These are phyloP conservation scores for Ogataea allantospora DNA, from an alignment of 805 yeast genomes.

Conservation along the genomic window DNA sequence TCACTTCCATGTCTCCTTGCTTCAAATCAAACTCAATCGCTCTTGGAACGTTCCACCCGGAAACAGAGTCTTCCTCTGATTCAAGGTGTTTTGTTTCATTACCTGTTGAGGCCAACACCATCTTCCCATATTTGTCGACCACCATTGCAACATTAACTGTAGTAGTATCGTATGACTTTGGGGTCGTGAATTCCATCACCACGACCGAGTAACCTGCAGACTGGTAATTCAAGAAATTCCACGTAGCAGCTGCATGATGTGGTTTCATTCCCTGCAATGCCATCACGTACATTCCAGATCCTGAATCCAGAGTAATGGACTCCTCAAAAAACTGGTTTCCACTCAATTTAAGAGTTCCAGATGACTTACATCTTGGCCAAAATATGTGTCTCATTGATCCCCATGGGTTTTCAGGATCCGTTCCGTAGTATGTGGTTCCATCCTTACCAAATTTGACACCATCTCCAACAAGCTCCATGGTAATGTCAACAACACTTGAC, in stretches of 20 bases:
- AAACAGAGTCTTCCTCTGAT: constrained; percentile 63
- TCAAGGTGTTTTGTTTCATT: constrained; percentile 62
- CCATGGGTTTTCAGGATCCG: constrained; percentile 84
- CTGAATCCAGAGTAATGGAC: constrained; percentile 27
- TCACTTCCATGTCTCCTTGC: constrained; percentile 45
- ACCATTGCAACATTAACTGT: constrained; percentile 79
- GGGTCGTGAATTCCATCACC: constrained; percentile 95
- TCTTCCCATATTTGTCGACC: constrained; percentile 59
- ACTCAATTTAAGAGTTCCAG: constrained; percentile 59
- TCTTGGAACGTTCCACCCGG: constrained; percentile 90
- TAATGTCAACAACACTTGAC: constrained; percentile 69
- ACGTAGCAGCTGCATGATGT: constrained; percentile 95
- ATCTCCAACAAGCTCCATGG: constrained; percentile 58
- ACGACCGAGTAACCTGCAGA: constrained; percentile 71
- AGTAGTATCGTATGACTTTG: constrained; percentile 81
- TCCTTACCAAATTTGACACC: constrained; percentile 90
- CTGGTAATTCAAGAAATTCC: constrained; percentile 94
- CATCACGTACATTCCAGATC: constrained; percentile 83
- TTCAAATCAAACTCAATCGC: constrained; percentile 56
- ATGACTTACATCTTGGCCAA: constrained; percentile 86
- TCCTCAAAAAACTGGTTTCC: constrained; percentile 23
- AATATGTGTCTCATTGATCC: constrained; percentile 94
- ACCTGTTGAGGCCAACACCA: constrained; percentile 59
- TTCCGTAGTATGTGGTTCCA: constrained; percentile 86
- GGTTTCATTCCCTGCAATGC: constrained; percentile 99